Evolutionary conservation across 805 yeast species (phyloP), one percentile per base, ranked within the genome.

Genomic region (Kuraishia cidri): DNA sequence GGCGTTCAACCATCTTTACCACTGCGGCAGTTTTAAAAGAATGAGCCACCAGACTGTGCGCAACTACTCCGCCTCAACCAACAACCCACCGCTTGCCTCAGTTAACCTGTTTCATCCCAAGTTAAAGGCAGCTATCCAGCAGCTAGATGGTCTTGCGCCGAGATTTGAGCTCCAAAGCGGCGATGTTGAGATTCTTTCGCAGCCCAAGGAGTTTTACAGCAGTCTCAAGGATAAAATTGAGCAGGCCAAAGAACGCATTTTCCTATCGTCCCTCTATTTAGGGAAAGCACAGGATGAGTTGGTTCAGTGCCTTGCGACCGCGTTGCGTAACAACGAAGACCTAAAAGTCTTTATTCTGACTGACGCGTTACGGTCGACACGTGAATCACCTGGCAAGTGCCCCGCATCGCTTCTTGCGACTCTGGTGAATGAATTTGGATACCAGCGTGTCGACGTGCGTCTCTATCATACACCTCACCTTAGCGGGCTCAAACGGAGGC

Each of bases 381-480:
- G 98, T 43, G 98, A 92, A 47, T 78, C 87, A 1, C 97, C 98
- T 0, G 58, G 69, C 5, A 59, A 66, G 31, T 80, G 87, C 29
- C 75, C 94, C 11, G 96, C 96, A 0, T 68, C 82, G 24, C 60
- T 88, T 21, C 59, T 92, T 30, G 72, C 83, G 1, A 66, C 72
- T 2, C 60, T 92, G 30, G 80, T 75, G 14, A 68, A 72, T 27
- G 71, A 74, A 38, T 76, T 69, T 48, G 85, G 83, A 7, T 63
- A 66, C 26, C 55, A 63, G 8, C 63, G 95, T 36, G 88, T 90
- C 15, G 84, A 83, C 45, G 60, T 88, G 30, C 62, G 95, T 44
- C 69, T 88, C 66, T 92, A 84, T 55, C 94, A 82, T 45, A 90
- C 98, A 0, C 98, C 98, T 0, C 79, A 79, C 40, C 66, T 84